Base-by-base conservation (phyloP, 2,329 filamentous ascomycete species). In the Colletotrichum tropicicola region DNA sequence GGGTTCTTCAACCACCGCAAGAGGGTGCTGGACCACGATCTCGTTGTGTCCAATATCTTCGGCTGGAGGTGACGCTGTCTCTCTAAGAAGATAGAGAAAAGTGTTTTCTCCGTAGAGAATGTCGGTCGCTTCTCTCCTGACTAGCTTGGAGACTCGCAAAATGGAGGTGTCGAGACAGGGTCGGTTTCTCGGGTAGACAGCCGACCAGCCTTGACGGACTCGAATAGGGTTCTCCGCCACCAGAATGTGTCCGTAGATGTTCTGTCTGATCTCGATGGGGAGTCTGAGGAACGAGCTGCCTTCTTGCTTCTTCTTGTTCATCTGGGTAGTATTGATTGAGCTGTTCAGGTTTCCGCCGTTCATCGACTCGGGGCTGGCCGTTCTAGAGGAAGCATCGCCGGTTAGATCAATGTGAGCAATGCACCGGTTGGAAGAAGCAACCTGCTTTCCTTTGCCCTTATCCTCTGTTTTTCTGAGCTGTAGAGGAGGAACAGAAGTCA, bases 21-120 rank as follows among this genome's bases (percentile, higher is more conserved):
- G 9, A 7, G 57, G 61, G 19, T 61, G 48, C 10, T 65, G 59
- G 28, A 45, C 59, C 37, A 37, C 41, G 45, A 65, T 68, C n/a
- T 59, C 49, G 10, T 65, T 59, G 27, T 73, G 68, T 70, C 53
- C 6, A 44, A 12, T 61, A 9, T 73, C 53, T 12, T 59, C 51
- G 5, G 60, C 30, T 41, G 32, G 57, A n/a, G 2, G 69, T 71
- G 7, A 51, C 68, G 13, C 59, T 59, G 63, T 85, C 82, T 65
- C 61, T 1, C 83, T 78, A 12, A 85, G 71, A 7, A 76, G 72
- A 65, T 87, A 86, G 2, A 75, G 67, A 63, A 87, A 87, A 0
- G 54, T 75, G 52, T 87, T 87, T 27, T 79, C 73, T 3, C 81
- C 79, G 60, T 83, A 87, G 1, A 87, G 74, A 5, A 85, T 70